Evolutionary conservation across 2,329 filamentous ascomycete genomes (phyloP).

Genomic region (Davidsoniella neocaledoniae): DNA sequence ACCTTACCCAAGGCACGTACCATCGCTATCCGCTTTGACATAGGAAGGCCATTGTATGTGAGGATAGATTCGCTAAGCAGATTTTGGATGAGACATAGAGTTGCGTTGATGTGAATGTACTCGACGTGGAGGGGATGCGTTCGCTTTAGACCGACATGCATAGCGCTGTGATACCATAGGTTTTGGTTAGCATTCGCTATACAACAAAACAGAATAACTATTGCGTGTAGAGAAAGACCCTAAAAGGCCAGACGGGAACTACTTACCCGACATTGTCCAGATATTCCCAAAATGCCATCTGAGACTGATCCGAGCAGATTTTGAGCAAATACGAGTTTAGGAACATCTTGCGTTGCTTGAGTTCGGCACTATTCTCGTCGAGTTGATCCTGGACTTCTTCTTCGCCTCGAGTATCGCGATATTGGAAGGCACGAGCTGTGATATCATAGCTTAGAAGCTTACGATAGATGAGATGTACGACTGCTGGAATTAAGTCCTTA

Average conservation of each 20-base stretch:
- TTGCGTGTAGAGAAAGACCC: not conserved
- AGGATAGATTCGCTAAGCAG: conserved; percentile 62
- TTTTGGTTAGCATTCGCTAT: not conserved
- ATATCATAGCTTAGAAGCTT: conserved; percentile 70
- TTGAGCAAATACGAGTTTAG: conserved; percentile 53
- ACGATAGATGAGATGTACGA: conserved; percentile 73
- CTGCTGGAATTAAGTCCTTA: conserved; percentile 63
- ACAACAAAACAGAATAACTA: not conserved
- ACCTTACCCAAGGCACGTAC: conserved; percentile 65
- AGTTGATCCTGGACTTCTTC: conserved; percentile 47
- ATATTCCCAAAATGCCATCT: conserved; percentile 70
- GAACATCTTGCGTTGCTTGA: conserved; percentile 63
- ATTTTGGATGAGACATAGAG: conserved; percentile 61
- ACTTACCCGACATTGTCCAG: conserved; percentile 63
- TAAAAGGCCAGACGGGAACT: not conserved
- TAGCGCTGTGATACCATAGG: conserved; percentile 33
- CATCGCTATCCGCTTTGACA: conserved; percentile 53
- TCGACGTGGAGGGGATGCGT: conserved; percentile 60
- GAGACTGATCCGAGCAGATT: conserved; percentile 56
- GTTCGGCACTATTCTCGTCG: conserved; percentile 55
- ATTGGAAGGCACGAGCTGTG: conserved; percentile 60
- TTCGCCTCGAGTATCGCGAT: conserved; percentile 45
- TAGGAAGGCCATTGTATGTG: conserved; percentile 47
- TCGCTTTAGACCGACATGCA: conserved; percentile 64
- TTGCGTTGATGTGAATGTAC: conserved; percentile 61